phyloP scores from a whole-genome alignment of 768 basidiomycete genomes.

The Porphyrellus cyaneotinctus region DNA sequence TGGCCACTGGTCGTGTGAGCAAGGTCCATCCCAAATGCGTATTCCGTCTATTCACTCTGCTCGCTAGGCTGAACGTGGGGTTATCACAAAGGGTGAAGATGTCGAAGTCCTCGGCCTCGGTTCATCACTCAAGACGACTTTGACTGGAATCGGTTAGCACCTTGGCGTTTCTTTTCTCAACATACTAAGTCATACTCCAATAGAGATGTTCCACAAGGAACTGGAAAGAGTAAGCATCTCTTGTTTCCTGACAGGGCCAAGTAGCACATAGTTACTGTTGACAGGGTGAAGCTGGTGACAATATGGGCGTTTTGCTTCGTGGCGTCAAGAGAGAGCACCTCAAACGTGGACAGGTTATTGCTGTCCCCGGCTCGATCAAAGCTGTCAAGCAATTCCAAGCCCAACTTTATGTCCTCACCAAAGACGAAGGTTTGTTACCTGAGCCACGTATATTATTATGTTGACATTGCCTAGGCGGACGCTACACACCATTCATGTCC shows the following conservation, averaged over 20 bases:
- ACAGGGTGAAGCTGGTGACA: constrained; percentile 95
- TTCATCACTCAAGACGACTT: constrained; percentile 76
- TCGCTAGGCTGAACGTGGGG: constrained; percentile 82
- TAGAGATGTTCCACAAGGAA: constrained; percentile 99
- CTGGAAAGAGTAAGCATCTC: constrained; percentile 71
- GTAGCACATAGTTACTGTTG: constrained; percentile 4
- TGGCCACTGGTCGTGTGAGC: constrained; percentile 87
- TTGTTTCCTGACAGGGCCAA: not conserved
- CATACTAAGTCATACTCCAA: constrained; percentile 4
- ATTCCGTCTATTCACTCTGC: not conserved
- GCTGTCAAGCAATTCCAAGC: constrained; percentile 93
- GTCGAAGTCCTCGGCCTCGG: constrained; percentile 92
- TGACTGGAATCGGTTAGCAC: constrained; percentile 84
- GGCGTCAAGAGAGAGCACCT: constrained; percentile 97
- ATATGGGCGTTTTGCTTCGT: constrained; percentile 96
- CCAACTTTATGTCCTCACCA: constrained; percentile 66
- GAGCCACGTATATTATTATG: constrained; percentile 44
- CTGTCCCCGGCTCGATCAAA: constrained; percentile 86
- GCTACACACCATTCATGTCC: constrained; percentile 87
- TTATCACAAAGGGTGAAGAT: constrained; percentile 86
- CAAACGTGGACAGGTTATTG: constrained; percentile 88
- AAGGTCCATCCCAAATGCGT: not conserved
- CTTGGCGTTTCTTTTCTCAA: not conserved
- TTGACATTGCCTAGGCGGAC: constrained; percentile 47
- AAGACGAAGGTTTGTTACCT: constrained; percentile 38